Conservation (phyloP, 2,329 filamentous ascomycete genomes). For the Mycocentrospora acerina region DNA sequence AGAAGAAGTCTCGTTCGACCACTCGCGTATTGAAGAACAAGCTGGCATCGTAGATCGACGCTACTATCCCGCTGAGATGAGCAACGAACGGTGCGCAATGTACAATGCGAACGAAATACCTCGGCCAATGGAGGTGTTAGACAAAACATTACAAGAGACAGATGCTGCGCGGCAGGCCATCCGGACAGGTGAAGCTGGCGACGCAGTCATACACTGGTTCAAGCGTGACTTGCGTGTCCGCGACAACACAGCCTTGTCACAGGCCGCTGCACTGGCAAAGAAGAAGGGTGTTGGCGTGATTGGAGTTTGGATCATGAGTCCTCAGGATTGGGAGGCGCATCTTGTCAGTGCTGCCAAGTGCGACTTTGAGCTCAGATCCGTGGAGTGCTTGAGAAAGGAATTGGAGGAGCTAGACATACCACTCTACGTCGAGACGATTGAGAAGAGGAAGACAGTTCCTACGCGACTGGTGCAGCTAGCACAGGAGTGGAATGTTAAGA, state of each 20-base stretch:
- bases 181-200: conserved; percentile 37
- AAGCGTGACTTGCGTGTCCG: conserved; percentile 73
- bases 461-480: conserved; percentile 65
- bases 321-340: conserved; percentile 83
- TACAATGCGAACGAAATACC: conserved; percentile 71
- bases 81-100: conserved; percentile 70
- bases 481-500: conserved; percentile 69
- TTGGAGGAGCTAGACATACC: conserved; percentile 74
- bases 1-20: conserved; percentile 29
- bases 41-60: conserved; percentile 53
- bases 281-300: conserved; percentile 71
- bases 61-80: conserved; percentile 87
- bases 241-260: conserved; percentile 72
- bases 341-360: conserved; percentile 70
- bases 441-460: conserved; percentile 64
- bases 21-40: conserved; percentile 40
- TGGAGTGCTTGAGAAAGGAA: conserved; percentile 66
- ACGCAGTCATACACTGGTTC: conserved; percentile 85
- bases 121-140: conserved; percentile 71
- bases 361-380: conserved; percentile 76
- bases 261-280: conserved; percentile 68
- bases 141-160: conserved; percentile 64
- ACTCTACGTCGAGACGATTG: conserved; percentile 71
- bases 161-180: conserved; percentile 55
- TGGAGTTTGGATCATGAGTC: conserved; percentile 76